Evolutionary conservation across 176 grass and related monocot genomes (phyloP), one percentile per base, ranked within the genome.

Genomic region (Lolium multiflorum): DNA sequence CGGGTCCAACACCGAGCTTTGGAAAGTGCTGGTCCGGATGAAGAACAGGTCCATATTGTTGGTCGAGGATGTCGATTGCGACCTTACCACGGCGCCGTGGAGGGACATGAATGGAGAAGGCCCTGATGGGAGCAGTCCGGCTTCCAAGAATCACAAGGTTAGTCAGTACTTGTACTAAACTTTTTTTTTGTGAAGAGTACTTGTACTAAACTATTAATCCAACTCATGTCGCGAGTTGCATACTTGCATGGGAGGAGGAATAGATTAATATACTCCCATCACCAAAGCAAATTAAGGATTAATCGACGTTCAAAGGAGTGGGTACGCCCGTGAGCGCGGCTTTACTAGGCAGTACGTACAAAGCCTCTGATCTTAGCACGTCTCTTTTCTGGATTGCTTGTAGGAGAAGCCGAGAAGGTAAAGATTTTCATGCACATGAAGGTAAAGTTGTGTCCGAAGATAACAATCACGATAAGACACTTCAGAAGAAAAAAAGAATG

Each of bases 21-120:
- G 90, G 90, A 92, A 92, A 61, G 78, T 92, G 79, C 59, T 92
- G 39, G 83, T 92, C n/a, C 75, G 84, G 59, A 92, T 89, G 80
- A 89, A 89, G 74, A 92, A 66, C 83, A 86, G 69, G 67, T 92
- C 87, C 37, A 87, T 92, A 73, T 7, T 89, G 74, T 31, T 89
- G 15, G 35, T 89, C 9, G 90, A 89, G 68, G 90, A 92, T 38
- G 75, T 89, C 15, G 90, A 92, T 75, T 83, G 90, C 90, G 75
- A 83, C 13, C 0, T 77, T 52, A 63, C 28, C 5, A 37, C 54
- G n/a, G 26, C 15, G 11, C 61, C 71, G 12, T 22, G 73, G 79
- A 90, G 84, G 56, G 84, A 72, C 14, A 9, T 21, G 4, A 41
- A 11, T 0, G 77, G 60, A 57, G 59, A 25, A 5, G 49, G 67